Conservation (phyloP, 139 green algal genomes). For the Tetraselmis striata region DNA sequence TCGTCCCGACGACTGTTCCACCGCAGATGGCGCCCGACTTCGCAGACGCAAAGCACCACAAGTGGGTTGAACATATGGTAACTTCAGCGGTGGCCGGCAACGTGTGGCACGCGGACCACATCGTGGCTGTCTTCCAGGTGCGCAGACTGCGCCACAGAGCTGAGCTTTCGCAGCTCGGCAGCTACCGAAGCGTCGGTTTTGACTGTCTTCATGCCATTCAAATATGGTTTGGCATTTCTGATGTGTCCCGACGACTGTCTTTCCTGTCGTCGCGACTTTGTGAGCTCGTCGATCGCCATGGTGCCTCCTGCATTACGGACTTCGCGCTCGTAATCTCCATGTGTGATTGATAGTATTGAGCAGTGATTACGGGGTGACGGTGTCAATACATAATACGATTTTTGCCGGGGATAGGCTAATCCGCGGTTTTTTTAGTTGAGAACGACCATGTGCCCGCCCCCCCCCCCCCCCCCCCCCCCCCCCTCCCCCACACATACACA, state of each 20-base stretch:
- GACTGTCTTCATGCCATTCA: neutral
- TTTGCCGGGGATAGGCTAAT: neutral
- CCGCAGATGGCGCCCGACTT: neutral
- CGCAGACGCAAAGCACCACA: slow-evolving; percentile 8
- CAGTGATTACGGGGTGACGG: neutral
- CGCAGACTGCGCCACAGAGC: too few species aligned
- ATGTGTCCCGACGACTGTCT: neutral
- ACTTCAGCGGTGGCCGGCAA: slow-evolving; percentile 51
- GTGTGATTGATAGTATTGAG: too few species aligned
- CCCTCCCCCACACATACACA: neutral
- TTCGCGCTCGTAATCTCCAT: too few species aligned
- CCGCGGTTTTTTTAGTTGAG: neutral
- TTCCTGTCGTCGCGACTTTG: too few species aligned
- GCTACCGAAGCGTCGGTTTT: too few species aligned
- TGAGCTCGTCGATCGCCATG: too few species aligned
- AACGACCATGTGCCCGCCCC: neutral
- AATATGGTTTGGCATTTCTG: neutral
- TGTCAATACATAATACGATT: neutral
- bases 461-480: too few species aligned
- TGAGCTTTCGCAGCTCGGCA: too few species aligned
- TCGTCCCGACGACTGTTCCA: too few species aligned
- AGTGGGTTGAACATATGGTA: slow-evolving; percentile 9
- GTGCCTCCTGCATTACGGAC: too few species aligned
- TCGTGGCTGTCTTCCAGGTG: slow-evolving; percentile 66
- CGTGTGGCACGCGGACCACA: slow-evolving; percentile 87